A percentile compares a stretch with the other conserved stretches of the same genome.
Conservation (phyloP, 495 filamentous ascomycete species). For the Glarea lozoyensis region DNA sequence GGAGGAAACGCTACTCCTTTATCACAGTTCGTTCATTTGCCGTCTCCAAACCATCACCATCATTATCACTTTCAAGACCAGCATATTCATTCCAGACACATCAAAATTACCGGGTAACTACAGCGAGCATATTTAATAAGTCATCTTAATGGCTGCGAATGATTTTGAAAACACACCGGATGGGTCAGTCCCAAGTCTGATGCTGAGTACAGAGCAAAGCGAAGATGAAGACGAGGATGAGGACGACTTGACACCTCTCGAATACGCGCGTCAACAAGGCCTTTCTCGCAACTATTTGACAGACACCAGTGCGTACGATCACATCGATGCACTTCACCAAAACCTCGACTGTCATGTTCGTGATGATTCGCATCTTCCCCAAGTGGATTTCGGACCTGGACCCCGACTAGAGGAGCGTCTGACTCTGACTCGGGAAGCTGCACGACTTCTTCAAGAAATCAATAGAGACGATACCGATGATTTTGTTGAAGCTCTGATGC, state of each 20-base stretch:
- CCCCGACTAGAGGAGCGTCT: conserved; percentile 22
- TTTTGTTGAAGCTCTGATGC: conserved; percentile 18
- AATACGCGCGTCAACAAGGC: conserved; percentile 34
- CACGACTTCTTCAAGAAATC: conserved; percentile 7
- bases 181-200: not conserved
- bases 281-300: conserved; percentile 28
- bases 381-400: conserved; percentile 15
- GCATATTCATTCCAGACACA: too few relatives aligned
- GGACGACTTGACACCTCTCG: conserved; percentile 14
- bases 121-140: too few relatives aligned
- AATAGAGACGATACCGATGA: conserved; percentile 11
- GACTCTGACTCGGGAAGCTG: conserved; percentile 16
- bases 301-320: conserved; percentile 6
- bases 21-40: too few relatives aligned
- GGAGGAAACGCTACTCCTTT: too few relatives aligned
- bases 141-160: too few relatives aligned
- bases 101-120: too few relatives aligned
- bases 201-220: too few relatives aligned
- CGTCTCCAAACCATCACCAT: too few relatives aligned
- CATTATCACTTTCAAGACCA: too few relatives aligned
- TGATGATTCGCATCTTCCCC: conserved; percentile 21
- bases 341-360: conserved; percentile 1
- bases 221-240: not conserved
- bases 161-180: too few relatives aligned
- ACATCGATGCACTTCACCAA: conserved; percentile 8